Evolutionary conservation across 2,329 filamentous ascomycete species (phyloP).

Genomic region (Botrytis tulipae): DNA sequence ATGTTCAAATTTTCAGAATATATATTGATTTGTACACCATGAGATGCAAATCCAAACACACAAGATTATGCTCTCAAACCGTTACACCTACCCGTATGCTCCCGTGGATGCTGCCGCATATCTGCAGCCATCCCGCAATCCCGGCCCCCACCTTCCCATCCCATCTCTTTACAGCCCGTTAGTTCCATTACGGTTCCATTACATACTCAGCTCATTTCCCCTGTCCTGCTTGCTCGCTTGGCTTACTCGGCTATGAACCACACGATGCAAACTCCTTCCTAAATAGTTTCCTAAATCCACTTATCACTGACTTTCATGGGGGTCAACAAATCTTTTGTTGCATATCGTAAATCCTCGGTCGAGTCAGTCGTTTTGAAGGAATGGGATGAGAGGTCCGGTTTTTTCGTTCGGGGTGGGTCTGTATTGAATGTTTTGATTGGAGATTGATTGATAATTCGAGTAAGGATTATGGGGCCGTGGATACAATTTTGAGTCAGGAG

Average conservation of each 20-base stretch:
- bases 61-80: constrained; percentile 6
- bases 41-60: background rate
- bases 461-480: background rate
- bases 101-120: background rate
- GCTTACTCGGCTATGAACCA: background rate
- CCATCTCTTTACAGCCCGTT: background rate
- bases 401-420: background rate
- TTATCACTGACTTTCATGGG: constrained; percentile 5
- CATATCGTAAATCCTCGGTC: constrained; percentile 17
- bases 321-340: constrained; percentile 9
- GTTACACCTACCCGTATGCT: background rate
- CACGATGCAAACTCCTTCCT: background rate
- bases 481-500: background rate
- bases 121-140: background rate
- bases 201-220: background rate
- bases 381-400: background rate
- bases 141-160: background rate
- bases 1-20: background rate
- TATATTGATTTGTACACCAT: background rate
- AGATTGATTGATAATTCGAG: background rate
- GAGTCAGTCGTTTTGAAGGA: constrained; percentile 16
- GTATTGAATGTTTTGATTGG: background rate
- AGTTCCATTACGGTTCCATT: constrained; percentile 1
- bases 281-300: constrained; percentile 4
- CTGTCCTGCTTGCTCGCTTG: background rate